A percentile compares a stretch with the other conserved stretches of the same genome.
These are phyloP conservation scores for Neohortaea acidophila DNA, from an alignment of 495 filamentous ascomycete genomes.

Conservation along the genomic window DNA sequence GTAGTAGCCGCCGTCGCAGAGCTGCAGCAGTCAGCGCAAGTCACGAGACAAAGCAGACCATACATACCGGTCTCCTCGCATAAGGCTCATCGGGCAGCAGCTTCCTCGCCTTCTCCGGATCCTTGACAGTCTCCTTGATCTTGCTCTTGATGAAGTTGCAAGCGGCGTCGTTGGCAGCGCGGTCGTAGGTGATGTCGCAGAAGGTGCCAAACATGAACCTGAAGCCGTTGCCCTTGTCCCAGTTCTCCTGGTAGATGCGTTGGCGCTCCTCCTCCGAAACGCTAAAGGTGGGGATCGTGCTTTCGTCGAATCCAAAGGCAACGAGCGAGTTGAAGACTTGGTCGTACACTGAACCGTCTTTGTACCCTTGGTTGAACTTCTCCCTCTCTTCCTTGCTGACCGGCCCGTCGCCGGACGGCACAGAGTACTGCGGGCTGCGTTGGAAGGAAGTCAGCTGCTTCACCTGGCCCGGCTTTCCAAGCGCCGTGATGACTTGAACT, in stretches of 20 bases:
- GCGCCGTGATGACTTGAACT: constrained; percentile 14
- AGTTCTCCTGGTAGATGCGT: constrained; percentile 6
- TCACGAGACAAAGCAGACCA: too few relatives aligned
- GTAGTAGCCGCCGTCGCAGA: constrained; percentile 16
- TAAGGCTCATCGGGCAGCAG: constrained; percentile 7
- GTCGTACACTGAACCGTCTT: constrained; percentile 7
- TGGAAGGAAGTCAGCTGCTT: constrained; percentile 12
- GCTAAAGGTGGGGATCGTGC: constrained; percentile 1
- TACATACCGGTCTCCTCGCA: too few relatives aligned
- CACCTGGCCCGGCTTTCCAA: constrained; percentile 10
- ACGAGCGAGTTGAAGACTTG: constrained; percentile 1
- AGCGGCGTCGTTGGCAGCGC: constrained; percentile 8
- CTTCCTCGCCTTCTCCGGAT: constrained; percentile 13
- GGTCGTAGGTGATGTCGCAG: constrained; percentile 11
- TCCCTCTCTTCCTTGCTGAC: not conserved
- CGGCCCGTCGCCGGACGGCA: constrained; percentile 4
- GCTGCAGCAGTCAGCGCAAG: too few relatives aligned
- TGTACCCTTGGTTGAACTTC: constrained; percentile 28
- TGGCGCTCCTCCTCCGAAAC: constrained; percentile 5
- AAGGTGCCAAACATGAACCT: constrained; percentile 7
- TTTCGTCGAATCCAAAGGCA: constrained; percentile 12
- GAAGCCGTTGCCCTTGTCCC: constrained; percentile 8
- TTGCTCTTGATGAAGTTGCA: constrained; percentile 10
- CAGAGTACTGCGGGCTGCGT: constrained; percentile 12
- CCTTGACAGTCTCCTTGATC: constrained; percentile 12